These are phyloP conservation scores for Geosmithia morbida DNA, from an alignment of 2,329 filamentous ascomycete species.

Conservation along the genomic window DNA sequence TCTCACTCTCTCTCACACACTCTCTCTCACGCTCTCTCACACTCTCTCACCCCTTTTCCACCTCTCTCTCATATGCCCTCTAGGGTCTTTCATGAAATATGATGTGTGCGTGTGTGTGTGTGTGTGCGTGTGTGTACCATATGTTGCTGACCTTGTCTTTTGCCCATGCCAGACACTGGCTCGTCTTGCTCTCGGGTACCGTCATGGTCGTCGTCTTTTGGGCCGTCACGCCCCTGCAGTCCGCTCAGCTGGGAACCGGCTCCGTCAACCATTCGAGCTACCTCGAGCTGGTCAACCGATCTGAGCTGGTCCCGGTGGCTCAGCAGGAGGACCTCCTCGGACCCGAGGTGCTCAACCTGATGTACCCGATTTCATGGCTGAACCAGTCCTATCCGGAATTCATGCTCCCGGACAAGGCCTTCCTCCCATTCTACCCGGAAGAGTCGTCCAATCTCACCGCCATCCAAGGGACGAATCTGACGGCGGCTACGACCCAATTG, in stretches of 20 bases:
- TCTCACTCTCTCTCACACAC: too few species aligned
- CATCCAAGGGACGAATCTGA: constrained; percentile 9
- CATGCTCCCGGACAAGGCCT: constrained; percentile 23
- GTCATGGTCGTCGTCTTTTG: constrained; percentile 37
- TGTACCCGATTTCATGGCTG: constrained; percentile 30
- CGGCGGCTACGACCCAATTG: constrained; percentile 12
- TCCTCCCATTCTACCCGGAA: constrained; percentile 24
- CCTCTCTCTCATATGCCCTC: too few species aligned
- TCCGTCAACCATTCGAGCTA: constrained; percentile 2
- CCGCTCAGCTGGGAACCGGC: constrained; percentile 30
- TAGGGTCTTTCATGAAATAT: too few species aligned
- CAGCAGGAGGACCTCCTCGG: constrained; percentile 13
- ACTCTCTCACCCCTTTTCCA: too few species aligned
- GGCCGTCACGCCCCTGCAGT: constrained; percentile 38
- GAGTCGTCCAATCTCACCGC: background rate
- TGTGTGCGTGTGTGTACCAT: too few species aligned
- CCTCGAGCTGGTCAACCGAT: constrained; percentile 1
- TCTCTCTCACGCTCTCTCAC: too few species aligned
- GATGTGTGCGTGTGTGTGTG: too few species aligned
- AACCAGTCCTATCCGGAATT: constrained; percentile 27
- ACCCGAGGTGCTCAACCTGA: constrained; percentile 23
- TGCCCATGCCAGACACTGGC: constrained; percentile 30
- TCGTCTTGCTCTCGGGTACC: constrained; percentile 29
- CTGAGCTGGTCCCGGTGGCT: constrained; percentile 6
- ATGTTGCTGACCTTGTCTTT: background rate